phyloP scores from a whole-genome alignment of 805 yeast species.

The Sungouiella thailandica region DNA sequence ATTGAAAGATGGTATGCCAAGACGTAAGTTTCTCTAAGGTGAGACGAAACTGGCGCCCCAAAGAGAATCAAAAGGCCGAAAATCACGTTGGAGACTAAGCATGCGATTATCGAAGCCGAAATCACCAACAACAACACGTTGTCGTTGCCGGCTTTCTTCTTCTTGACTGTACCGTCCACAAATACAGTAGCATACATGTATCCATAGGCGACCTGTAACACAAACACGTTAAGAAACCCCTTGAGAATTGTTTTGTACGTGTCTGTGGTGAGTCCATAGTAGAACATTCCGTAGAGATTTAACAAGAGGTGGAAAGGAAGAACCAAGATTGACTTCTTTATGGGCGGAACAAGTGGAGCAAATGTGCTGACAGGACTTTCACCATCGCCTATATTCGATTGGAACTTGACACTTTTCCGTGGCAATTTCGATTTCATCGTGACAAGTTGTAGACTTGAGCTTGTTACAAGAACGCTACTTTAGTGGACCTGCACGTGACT shows the following conservation, averaged over 20 bases:
- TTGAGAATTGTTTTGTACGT: conserved; percentile 18
- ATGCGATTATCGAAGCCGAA: conserved; percentile 19
- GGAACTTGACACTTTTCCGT: conserved; percentile 14
- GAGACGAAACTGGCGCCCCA: conserved; percentile 74
- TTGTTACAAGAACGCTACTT: not conserved
- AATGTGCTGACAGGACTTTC: not conserved
- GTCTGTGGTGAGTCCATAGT: conserved; percentile 24
- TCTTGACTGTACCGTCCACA: conserved; percentile 1
- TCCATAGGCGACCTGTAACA: conserved; percentile 21
- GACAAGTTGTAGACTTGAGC: not conserved
- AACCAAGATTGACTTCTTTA: conserved; percentile 8
- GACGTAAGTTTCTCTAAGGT: conserved; percentile 50
- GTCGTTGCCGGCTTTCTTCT: conserved; percentile 4
- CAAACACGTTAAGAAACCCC: conserved; percentile 22
- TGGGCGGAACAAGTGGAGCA: conserved; percentile 3
- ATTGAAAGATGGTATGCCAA: conserved; percentile 59
- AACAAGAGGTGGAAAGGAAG: conserved; percentile 29
- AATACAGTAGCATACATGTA: conserved; percentile 3
- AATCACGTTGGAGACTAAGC: conserved; percentile 34
- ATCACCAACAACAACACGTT: conserved; percentile 9
- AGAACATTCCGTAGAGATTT: conserved; percentile 25
- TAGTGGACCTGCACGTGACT: too few relatives aligned
- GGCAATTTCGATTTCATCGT: conserved; percentile 8
- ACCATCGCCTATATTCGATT: not conserved
- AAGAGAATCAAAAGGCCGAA: conserved; percentile 48